Evolutionary conservation across 768 basidiomycete genomes (phyloP).

Genomic region (Coprinopsis strossmayeri): DNA sequence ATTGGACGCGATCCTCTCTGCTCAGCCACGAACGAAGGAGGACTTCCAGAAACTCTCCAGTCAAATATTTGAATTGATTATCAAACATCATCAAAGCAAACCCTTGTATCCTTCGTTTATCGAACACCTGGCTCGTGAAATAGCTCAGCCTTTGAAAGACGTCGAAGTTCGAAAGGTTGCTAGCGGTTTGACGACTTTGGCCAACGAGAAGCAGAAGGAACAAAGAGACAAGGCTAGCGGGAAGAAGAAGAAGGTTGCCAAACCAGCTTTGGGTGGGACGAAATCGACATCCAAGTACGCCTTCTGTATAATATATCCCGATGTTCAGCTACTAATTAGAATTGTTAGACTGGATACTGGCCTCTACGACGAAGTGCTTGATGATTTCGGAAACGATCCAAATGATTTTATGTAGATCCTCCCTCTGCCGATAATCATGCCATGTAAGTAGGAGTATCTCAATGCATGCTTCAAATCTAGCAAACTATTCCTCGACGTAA

Average conservation of each 20-base stretch:
- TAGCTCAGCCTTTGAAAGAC: conserved; percentile 76
- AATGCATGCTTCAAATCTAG: too few relatives aligned
- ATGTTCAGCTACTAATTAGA: not conserved
- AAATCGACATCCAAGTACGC: conserved; percentile 63
- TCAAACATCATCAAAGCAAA: conserved; percentile 75
- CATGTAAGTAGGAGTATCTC: too few relatives aligned
- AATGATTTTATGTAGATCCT: conserved; percentile 84
- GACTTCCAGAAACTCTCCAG: conserved; percentile 76
- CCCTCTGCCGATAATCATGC: too few relatives aligned
- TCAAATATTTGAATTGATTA: conserved; percentile 64
- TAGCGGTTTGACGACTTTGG: conserved; percentile 74
- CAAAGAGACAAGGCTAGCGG: conserved; percentile 79
- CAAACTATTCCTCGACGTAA: too few relatives aligned
- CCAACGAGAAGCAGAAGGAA: conserved; percentile 94
- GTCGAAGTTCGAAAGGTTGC: conserved; percentile 90
- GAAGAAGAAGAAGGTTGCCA: conserved; percentile 81
- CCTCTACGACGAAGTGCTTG: conserved; percentile 82
- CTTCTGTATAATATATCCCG: not conserved
- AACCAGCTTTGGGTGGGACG: conserved; percentile 69
- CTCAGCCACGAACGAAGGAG: conserved; percentile 82
- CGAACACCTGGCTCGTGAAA: conserved; percentile 73
- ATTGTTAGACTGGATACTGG: conserved; percentile 64
- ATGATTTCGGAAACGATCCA: conserved; percentile 70
- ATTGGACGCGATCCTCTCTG: conserved; percentile 65
- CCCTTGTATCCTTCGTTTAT: conserved; percentile 81